Conservation (phyloP, 805 yeast genomes). For the Saturnispora hagleri region DNA sequence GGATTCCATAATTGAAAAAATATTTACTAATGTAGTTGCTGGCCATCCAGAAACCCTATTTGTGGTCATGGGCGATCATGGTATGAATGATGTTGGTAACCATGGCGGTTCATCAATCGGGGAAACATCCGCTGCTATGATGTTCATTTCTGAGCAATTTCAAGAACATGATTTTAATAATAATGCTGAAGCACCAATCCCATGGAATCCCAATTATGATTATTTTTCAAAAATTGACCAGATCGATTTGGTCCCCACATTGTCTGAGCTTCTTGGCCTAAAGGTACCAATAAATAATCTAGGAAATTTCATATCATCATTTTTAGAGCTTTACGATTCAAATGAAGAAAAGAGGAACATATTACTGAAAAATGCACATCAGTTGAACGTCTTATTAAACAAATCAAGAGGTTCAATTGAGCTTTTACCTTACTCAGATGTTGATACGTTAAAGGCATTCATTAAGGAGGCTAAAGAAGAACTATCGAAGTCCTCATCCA, state of each 20-base stretch:
- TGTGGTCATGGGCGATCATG: slow-evolving; percentile 86
- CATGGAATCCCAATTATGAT: slow-evolving; percentile 34
- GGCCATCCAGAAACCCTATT: slow-evolving; percentile 45
- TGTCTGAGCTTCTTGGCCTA: slow-evolving; percentile 49
- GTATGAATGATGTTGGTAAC: slow-evolving; percentile 91
- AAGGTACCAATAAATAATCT: slow-evolving; percentile 66
- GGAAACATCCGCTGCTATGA: slow-evolving; percentile 82
- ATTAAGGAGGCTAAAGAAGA: slow-evolving; percentile 40
- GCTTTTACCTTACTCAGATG: slow-evolving; percentile 12
- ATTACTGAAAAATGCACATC: slow-evolving; percentile 48
- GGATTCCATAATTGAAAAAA: slow-evolving; percentile 54
- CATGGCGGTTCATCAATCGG: slow-evolving; percentile 95
- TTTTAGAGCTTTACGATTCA: slow-evolving; percentile 43
- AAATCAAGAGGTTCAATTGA: slow-evolving; percentile 27
- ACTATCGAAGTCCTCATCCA: slow-evolving; percentile 56
- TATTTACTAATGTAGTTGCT: slow-evolving; percentile 32
- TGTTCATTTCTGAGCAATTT: slow-evolving; percentile 59
- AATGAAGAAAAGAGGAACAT: slow-evolving; percentile 28
- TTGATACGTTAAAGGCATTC: slow-evolving; percentile 19
- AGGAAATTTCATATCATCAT: slow-evolving; percentile 57
- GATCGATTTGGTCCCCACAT: slow-evolving; percentile 65
- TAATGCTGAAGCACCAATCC: slow-evolving; percentile 30
- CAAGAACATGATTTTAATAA: slow-evolving; percentile 18
- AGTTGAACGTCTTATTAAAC: slow-evolving; percentile 39
- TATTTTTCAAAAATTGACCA: slow-evolving; percentile 52